Conservation (phyloP, 2,329 filamentous ascomycete species). For the Elsinoe fawcettii region DNA sequence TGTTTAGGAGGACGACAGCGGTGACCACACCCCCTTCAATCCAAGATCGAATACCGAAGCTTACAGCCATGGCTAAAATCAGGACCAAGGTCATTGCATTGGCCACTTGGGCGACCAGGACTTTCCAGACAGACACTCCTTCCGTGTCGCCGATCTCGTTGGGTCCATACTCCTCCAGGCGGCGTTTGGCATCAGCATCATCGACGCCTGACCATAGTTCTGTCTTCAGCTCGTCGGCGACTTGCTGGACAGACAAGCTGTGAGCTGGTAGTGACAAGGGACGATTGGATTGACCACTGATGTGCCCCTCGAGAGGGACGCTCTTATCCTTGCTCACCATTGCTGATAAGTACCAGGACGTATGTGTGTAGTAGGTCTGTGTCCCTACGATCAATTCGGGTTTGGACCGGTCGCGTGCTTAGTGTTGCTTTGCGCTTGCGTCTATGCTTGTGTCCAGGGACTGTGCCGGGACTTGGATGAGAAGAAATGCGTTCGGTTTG, state of each 20-base stretch:
- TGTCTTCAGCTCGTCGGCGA: not conserved
- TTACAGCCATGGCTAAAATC: slow-evolving; percentile 42
- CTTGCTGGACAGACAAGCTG: not conserved
- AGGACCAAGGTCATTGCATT: slow-evolving; percentile 70
- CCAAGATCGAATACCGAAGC: slow-evolving; percentile 40
- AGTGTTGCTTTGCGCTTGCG: not conserved
- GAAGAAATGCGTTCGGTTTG: not conserved
- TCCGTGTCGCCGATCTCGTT: slow-evolving; percentile 66
- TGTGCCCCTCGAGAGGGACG: not conserved
- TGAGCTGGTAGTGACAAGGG: not conserved
- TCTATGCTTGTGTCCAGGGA: not conserved
- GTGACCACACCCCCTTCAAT: slow-evolving; percentile 43
- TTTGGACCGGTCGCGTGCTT: not conserved
- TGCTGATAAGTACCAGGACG: not conserved
- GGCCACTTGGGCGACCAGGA: slow-evolving; percentile 62
- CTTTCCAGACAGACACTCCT: slow-evolving; percentile 62
- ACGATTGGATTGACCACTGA: not conserved
- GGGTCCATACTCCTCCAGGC: slow-evolving; percentile 53
- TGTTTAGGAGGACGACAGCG: slow-evolving; percentile 39
- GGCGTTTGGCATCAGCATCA: slow-evolving; percentile 49
- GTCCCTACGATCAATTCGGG: too few species aligned
- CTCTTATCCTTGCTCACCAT: not conserved
- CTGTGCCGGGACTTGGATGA: not conserved
- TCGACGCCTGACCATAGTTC: slow-evolving; percentile 46
- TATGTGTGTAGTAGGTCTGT: too few species aligned